Evolutionary conservation across 2,329 filamentous ascomycete species (phyloP), one percentile per base, ranked within the genome.

Genomic region (Drechslera avenae): DNA sequence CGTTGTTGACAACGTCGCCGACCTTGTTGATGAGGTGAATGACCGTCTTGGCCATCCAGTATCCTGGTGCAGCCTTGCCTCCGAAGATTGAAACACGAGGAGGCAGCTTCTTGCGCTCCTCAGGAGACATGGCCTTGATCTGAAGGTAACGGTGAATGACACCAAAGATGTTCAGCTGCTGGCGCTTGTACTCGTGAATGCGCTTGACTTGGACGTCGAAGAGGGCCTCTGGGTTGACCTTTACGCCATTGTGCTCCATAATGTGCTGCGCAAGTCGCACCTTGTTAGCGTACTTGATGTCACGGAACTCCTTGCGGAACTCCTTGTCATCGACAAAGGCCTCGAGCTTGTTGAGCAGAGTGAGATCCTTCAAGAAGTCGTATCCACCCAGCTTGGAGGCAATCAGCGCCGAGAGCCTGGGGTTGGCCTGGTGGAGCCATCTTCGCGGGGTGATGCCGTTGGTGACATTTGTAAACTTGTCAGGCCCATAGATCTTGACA

Each of bases 11-110:
- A 2, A 97, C 89, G 13, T 85, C 78, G 3, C 91, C 91, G 19
- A 97, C 94, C 55, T 86, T 88, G 79, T 97, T 97, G 80, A 99
- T 87, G 50, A 99, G 83, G 72, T 97, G 93, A 65, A 99, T 99
- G 62, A 97, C 91, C 33, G 94, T 95, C 84, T 99, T 99, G 31
- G 94, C 94, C 94, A 97, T 99, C 94, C 94, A 99, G 81, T 99
- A 99, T 13, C 94, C 94, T 0, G 94, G 94, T 2, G 94, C 94
- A 19, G 94, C 94, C 78, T 99, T 99, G 66, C 94, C 94, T 70
- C 94, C 94, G 72, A 99, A 97, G 74, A 99, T 95, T 50, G 89
- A 94, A 8, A 97, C 94, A 43, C 93, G 88, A 13, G 92, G 91
- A 36, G 87, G 84, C 54, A 90, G 82, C 78, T 94, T 94, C 82